phyloP scores from a whole-genome alignment of 2,329 filamentous ascomycete species.

The Cryphonectria radicalis region DNA sequence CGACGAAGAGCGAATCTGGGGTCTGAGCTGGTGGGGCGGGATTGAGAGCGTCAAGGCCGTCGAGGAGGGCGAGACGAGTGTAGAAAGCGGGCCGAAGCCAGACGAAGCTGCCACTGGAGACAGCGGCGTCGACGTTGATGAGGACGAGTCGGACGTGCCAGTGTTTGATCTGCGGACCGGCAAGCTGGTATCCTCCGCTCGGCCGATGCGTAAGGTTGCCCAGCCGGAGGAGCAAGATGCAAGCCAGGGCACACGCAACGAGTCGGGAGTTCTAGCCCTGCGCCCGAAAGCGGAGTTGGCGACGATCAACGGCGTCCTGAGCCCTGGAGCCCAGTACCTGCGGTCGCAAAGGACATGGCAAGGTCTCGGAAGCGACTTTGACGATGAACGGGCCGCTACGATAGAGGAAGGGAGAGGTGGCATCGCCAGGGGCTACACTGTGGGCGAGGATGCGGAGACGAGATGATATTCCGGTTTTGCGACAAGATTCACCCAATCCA shows the following conservation, averaged over 20 bases:
- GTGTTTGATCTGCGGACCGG: conserved; percentile 93
- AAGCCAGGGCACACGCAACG: conserved; percentile 30
- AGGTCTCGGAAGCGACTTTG: conserved; percentile 86
- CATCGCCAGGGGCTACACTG: conserved; percentile 84
- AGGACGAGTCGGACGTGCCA: conserved; percentile 77
- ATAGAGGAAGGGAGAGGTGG: conserved; percentile 88
- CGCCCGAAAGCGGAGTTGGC: conserved; percentile 70
- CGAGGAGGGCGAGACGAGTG: conserved; percentile 34
- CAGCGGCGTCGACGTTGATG: conserved; percentile 40
- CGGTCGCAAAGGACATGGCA: conserved; percentile 86
- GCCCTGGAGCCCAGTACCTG: conserved; percentile 88
- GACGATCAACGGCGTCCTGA: conserved; percentile 82
- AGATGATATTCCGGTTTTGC: conserved; percentile 12
- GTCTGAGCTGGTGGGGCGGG: conserved; percentile 84
- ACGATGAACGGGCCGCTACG: conserved; percentile 62
- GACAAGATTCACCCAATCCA: not conserved
- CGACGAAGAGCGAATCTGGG: conserved; percentile 82
- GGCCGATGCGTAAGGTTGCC: conserved; percentile 67
- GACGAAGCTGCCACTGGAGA: conserved; percentile 32
- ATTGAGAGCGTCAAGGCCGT: conserved; percentile 70
- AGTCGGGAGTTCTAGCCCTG: conserved; percentile 58
- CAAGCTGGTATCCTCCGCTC: conserved; percentile 75
- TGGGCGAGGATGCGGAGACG: conserved; percentile 58
- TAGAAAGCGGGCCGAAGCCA: conserved; percentile 28
- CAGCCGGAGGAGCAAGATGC: conserved; percentile 34